Evolutionary conservation across 805 yeast species (phyloP).

Genomic region (Teunomyces gatunensis): DNA sequence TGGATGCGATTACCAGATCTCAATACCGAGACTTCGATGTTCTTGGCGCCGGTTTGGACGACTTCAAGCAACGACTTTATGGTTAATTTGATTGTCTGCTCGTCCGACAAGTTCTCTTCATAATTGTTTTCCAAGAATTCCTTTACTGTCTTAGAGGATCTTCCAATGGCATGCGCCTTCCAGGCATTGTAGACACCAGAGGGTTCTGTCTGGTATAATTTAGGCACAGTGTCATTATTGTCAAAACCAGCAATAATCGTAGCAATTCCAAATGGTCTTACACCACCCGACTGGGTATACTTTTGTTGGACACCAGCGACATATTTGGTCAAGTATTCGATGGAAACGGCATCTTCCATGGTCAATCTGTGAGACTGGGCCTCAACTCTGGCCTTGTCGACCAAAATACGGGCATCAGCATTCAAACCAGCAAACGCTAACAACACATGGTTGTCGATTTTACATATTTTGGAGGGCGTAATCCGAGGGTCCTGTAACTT

Average conservation of each 20-base stretch:
- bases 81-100: slow-evolving; percentile 74
- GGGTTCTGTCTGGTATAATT: slow-evolving; percentile 92
- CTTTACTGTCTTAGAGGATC: slow-evolving; percentile 90
- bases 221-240: slow-evolving; percentile 75
- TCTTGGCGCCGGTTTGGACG: slow-evolving; percentile 96
- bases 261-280: slow-evolving; percentile 95
- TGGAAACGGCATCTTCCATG: slow-evolving; percentile 89
- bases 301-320: slow-evolving; percentile 98
- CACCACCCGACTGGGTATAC: slow-evolving; percentile 98
- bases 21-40: slow-evolving; percentile 89
- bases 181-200: slow-evolving; percentile 96
- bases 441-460: slow-evolving; percentile 85
- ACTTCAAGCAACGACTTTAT: slow-evolving; percentile 89
- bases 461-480: slow-evolving; percentile 91
- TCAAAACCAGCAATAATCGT: slow-evolving; percentile 96
- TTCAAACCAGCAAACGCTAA: slow-evolving; percentile 95
- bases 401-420: slow-evolving; percentile 95
- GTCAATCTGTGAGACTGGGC: slow-evolving; percentile 93
- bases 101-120: slow-evolving; percentile 57
- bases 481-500: slow-evolving; percentile 95
- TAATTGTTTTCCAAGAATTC: slow-evolving; percentile 93
- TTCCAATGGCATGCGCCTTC: slow-evolving; percentile 97
- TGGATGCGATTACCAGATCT: slow-evolving; percentile 63
- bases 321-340: slow-evolving; percentile 89
- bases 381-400: slow-evolving; percentile 93